Conservation (phyloP, 306 rosid genomes). For the Argentina anserina region DNA sequence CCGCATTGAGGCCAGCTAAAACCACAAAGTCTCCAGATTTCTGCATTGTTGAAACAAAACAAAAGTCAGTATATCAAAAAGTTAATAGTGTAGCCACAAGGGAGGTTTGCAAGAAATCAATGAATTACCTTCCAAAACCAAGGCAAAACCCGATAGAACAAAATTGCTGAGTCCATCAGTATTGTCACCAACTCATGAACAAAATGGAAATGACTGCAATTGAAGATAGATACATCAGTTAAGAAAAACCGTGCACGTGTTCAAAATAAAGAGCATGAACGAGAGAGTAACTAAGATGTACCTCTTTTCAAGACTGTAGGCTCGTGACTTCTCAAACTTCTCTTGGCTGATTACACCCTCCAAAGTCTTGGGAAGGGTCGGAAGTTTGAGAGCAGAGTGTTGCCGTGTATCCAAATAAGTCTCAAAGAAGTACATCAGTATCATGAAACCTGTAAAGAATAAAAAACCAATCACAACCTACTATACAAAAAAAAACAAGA, state of each 20-base stretch:
- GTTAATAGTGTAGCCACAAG: conserved; percentile 15
- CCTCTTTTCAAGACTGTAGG: conserved; percentile 97
- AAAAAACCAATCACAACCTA: not conserved
- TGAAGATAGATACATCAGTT: conserved; percentile 18
- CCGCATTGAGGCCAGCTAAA: conserved; percentile 65
- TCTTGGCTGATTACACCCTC: conserved; percentile 91
- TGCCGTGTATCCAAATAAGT: conserved; percentile 83
- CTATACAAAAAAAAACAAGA: not conserved
- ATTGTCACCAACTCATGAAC: conserved; percentile 86
- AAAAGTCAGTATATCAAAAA: not conserved
- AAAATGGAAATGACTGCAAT: conserved; percentile 82
- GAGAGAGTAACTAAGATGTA: conserved; percentile 18
- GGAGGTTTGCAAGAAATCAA: conserved; percentile 5
- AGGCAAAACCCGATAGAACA: conserved; percentile 73
- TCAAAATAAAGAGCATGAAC: not conserved
- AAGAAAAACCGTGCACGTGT: not conserved
- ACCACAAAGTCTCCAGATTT: conserved; percentile 67
- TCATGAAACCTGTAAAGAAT: conserved; percentile 69
- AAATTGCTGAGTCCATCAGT: conserved; percentile 75
- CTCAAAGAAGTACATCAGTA: conserved; percentile 84
- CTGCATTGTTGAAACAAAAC: conserved; percentile 42
- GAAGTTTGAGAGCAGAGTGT: conserved; percentile 75
- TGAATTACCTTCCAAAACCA: conserved; percentile 96
- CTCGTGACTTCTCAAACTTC: conserved; percentile 86
- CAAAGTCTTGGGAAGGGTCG: conserved; percentile 85